Conservation (phyloP, 306 rosid species). For the Medicago arabica region DNA sequence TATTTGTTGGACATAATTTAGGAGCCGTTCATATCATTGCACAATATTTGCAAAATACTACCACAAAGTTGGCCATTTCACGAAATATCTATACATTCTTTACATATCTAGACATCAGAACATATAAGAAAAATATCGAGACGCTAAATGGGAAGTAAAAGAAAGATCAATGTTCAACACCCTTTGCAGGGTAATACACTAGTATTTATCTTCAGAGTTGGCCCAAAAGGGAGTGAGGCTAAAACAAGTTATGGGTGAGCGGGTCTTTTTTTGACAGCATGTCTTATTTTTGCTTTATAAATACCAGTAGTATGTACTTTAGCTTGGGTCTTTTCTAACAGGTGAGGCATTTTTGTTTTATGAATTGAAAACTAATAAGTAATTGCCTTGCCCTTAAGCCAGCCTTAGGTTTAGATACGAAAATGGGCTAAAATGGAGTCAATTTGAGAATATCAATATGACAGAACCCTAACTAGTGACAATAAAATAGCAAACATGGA, state of each 20-base stretch:
- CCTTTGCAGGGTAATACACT: slow-evolving; percentile 7
- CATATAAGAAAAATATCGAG: background rate
- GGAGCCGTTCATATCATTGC: background rate
- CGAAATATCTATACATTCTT: no score
- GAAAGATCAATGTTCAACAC: slow-evolving; percentile 10
- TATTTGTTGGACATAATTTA: background rate
- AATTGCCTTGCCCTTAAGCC: background rate
- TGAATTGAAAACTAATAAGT: background rate
- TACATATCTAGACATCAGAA: background rate
- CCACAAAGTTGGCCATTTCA: no score
- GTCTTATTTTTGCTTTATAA: background rate
- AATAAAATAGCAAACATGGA: slow-evolving; percentile 9
- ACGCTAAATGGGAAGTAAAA: slow-evolving; percentile 23
- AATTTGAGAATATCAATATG: background rate
- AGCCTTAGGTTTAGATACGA: background rate
- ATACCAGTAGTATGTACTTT: background rate
- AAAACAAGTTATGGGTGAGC: background rate
- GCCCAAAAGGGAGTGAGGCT: background rate
- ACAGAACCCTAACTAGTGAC: background rate
- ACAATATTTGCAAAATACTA: background rate
- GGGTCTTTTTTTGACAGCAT: background rate
- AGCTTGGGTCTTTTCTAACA: background rate
- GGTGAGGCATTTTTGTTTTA: background rate
- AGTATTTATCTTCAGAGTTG: background rate
- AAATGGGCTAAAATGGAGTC: background rate